Conservation (phyloP, 768 basidiomycete species). For the Trametes cinnabarina region DNA sequence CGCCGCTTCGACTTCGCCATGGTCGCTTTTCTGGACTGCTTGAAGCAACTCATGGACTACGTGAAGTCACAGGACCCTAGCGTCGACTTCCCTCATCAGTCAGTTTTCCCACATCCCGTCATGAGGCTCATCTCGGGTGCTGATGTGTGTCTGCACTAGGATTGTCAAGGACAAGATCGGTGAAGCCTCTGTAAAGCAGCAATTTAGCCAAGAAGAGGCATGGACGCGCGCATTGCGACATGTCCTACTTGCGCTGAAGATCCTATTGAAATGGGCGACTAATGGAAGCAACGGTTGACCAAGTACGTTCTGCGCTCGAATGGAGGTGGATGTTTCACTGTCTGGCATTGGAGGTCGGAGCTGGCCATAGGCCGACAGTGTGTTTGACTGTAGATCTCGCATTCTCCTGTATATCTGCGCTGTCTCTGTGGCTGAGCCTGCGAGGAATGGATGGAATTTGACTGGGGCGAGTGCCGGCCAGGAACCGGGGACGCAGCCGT, state of each 20-base stretch:
- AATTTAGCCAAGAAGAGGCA: slow-evolving; percentile 91
- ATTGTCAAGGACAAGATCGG: slow-evolving; percentile 94
- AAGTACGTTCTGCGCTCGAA: too few relatives aligned
- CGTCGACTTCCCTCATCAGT: slow-evolving; percentile 88
- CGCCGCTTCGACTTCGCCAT: slow-evolving; percentile 94
- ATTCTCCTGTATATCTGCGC: neutral
- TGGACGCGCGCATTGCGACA: slow-evolving; percentile 95
- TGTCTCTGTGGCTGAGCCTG: neutral
- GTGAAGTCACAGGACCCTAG: slow-evolving; percentile 69
- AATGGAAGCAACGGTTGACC: slow-evolving; percentile 66
- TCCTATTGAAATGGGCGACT: slow-evolving; percentile 83
- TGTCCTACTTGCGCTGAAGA: slow-evolving; percentile 85
- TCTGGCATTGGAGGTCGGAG: too few relatives aligned
- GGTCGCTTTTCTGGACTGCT: slow-evolving; percentile 93
- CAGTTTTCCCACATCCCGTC: slow-evolving; percentile 33
- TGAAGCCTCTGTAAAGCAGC: slow-evolving; percentile 89
- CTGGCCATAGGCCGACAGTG: too few relatives aligned
- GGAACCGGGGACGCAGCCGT: neutral
- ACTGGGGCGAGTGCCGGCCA: too few relatives aligned
- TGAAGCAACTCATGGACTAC: slow-evolving; percentile 88
- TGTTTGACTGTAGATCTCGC: too few relatives aligned
- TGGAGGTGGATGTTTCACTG: too few relatives aligned
- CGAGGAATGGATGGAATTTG: too few relatives aligned
- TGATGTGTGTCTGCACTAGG: slow-evolving; percentile 39
- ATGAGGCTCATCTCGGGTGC: neutral